These are phyloP conservation scores for Sedum album DNA, from an alignment of 164 flowering plant species.

Conservation along the genomic window DNA sequence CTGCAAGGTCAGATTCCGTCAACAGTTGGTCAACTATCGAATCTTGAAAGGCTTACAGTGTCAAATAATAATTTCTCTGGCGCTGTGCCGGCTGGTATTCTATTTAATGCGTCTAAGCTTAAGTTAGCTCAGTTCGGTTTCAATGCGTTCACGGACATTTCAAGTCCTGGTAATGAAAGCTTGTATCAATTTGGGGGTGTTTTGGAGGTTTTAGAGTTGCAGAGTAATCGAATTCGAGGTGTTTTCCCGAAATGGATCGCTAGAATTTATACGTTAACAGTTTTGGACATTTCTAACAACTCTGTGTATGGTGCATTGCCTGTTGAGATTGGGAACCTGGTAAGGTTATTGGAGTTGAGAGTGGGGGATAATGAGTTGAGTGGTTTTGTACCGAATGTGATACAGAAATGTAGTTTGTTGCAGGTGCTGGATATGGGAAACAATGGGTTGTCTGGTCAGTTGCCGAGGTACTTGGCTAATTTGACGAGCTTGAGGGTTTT, in stretches of 20 bases:
- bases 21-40: constrained; percentile 44
- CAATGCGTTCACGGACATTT: constrained; percentile 55
- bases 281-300: constrained; percentile 43
- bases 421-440: constrained; percentile 48
- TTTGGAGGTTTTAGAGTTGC: constrained; percentile 55
- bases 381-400: constrained; percentile 35
- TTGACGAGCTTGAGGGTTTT: constrained; percentile 31
- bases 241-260: constrained; percentile 55
- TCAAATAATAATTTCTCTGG: constrained; percentile 60
- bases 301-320: constrained; percentile 45
- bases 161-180: constrained; percentile 22
- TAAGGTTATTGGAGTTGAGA: constrained; percentile 45
- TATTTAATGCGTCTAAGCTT: constrained; percentile 40
- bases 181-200: constrained; percentile 20
- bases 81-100: constrained; percentile 36
- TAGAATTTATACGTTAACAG: constrained; percentile 25
- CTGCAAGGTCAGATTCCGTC: constrained; percentile 58
- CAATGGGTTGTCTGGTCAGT: constrained; percentile 42
- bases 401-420: constrained; percentile 33
- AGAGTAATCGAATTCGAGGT: constrained; percentile 41
- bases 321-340: constrained; percentile 28
- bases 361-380: constrained; percentile 50
- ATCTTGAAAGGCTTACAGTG: constrained; percentile 58
- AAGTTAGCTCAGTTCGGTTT: constrained; percentile 50
- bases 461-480: constrained; percentile 35